phyloP scores from a whole-genome alignment of 352 stramenopile genomes.

The Globisporangium heterothallicum region DNA sequence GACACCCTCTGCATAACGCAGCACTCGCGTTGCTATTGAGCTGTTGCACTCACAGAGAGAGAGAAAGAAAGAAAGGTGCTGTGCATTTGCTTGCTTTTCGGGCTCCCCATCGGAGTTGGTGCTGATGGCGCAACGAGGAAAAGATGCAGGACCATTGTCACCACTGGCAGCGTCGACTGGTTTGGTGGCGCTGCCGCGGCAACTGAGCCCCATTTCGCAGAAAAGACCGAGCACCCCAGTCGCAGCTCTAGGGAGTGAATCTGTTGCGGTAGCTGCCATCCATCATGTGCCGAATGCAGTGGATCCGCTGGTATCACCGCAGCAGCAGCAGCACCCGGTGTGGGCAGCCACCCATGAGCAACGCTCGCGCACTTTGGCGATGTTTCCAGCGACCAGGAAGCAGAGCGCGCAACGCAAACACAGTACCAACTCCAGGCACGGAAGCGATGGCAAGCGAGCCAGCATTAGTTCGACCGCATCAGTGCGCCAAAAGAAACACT shows the following conservation, averaged over 20 bases:
- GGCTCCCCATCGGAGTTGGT: not conserved
- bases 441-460: not conserved
- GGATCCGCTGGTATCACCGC: not conserved
- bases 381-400: not conserved
- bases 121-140: conserved; percentile 3
- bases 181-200: not conserved
- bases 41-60: too few species aligned
- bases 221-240: not conserved
- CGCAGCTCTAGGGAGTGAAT: not conserved
- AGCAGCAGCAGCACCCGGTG: conserved; percentile 2
- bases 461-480: conserved; percentile 7
- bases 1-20: too few species aligned
- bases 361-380: conserved; percentile 2
- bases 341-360: conserved; percentile 7
- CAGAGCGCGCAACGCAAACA: conserved; percentile 6
- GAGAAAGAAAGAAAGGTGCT: too few species aligned
- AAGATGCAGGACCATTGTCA: not conserved
- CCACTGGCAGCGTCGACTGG: not conserved
- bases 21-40: too few species aligned
- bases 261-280: not conserved
- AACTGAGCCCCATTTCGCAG: conserved; percentile 8
- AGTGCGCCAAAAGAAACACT: not conserved
- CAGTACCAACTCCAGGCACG: not conserved
- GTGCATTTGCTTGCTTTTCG: not conserved
- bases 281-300: not conserved